Evolutionary conservation across 805 yeast genomes (phyloP), one percentile per base, ranked within the genome.

Genomic region (Pichia manshurica): DNA sequence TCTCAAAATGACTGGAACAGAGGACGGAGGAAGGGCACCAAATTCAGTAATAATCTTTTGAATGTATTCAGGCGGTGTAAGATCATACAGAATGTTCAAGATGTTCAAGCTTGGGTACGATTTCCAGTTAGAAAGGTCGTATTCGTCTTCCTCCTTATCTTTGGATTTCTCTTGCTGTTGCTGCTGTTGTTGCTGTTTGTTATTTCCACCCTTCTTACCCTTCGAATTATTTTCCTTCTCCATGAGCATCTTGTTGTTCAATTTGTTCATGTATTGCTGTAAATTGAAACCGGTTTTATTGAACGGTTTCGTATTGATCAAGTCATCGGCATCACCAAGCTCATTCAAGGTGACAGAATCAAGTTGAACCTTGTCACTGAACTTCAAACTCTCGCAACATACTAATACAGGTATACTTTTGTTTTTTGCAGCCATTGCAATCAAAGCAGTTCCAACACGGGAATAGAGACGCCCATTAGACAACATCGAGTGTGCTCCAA

Each of bases 401-500:
- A 95, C 96, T 53, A 93, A 74, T 5, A 93, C 97, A 0, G 99
- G 98, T 43, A 93, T 86, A 59, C 89, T 86, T 60, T 90, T 80
- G 47, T 84, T 79, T 56, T 85, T 82, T 21, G 96, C 90, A 68
- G 85, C 79, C 87, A 91, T 87, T 8, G 98, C 95, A 40, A 93
- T 78, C 67, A 90, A 71, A 1, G 97, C 96, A 7, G 97, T 84
- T 20, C 99, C 99, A 16, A 88, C 97, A 52, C 99, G 78, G 1
- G 97, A 86, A 62, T 87, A 89, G 48, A 93, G 73, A 63, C 89
- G 79, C 1, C 99, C 99, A 62, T 93, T 93, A 8, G 97, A 88
- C 48, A 93, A 74, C 87, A 93, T 89, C 29, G 97, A 95, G 63
- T 93, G 98, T 0, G 98, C 98, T 15, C 99, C 99, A 32, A 93